phyloP scores from a whole-genome alignment of 2,329 filamentous ascomycete genomes.

The Clonostachys solani region DNA sequence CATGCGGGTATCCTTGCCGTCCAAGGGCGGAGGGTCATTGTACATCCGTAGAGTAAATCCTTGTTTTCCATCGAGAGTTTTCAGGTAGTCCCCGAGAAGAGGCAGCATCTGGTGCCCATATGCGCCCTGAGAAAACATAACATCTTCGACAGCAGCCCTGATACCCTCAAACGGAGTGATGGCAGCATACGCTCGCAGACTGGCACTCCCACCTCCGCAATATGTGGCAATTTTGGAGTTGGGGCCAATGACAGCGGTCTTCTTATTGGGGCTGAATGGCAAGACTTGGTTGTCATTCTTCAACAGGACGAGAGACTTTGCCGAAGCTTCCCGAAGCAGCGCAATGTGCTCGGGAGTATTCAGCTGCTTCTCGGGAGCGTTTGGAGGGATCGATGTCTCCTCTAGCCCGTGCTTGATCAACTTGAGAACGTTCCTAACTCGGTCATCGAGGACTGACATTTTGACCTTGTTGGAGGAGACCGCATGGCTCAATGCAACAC shows the following conservation, averaged over 20 bases:
- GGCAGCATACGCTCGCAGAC: conserved; percentile 20
- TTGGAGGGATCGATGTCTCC: background rate
- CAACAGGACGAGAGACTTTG: conserved; percentile 42
- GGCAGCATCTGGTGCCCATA: conserved; percentile 22
- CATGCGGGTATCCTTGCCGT: background rate
- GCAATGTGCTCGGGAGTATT: conserved; percentile 59
- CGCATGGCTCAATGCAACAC: conserved; percentile 13
- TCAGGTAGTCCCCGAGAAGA: conserved; percentile 11
- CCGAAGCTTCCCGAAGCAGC: conserved; percentile 42
- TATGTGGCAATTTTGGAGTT: conserved; percentile 35
- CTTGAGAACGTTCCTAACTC: conserved; percentile 20
- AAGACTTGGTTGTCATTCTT: conserved; percentile 35
- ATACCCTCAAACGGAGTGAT: conserved; percentile 23
- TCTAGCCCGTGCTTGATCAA: conserved; percentile 12
- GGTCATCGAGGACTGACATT: conserved; percentile 13
- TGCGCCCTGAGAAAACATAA: conserved; percentile 11
- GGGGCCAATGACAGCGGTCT: conserved; percentile 47
- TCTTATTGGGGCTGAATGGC: conserved; percentile 35
- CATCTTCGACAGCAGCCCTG: conserved; percentile 6
- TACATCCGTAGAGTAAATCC: conserved; percentile 15
- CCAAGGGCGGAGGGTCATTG: conserved; percentile 39
- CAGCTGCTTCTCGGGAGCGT: conserved; percentile 14
- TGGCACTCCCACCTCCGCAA: conserved; percentile 26
- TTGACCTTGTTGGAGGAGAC: conserved; percentile 12
- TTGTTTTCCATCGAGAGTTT: conserved; percentile 6